phyloP scores from a whole-genome alignment of 176 grass and related monocot genomes.

The Bromus sterilis region DNA sequence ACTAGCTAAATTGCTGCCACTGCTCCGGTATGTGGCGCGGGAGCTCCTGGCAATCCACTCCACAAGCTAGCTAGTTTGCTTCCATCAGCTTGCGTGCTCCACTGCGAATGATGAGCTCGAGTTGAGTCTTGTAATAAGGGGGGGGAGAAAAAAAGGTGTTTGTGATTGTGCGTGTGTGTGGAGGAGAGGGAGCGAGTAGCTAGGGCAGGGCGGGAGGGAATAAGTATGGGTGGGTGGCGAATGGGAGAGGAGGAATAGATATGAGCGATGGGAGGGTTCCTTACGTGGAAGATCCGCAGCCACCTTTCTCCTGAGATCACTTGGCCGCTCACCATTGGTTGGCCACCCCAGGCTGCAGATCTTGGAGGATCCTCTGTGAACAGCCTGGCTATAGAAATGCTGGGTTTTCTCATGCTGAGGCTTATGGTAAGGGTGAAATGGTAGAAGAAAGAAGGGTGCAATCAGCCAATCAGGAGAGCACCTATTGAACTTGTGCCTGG shows the following conservation, averaged over 20 bases:
- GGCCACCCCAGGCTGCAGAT: background rate
- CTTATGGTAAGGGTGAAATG: background rate
- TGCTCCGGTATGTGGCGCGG: background rate
- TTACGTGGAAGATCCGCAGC: constrained; percentile 46
- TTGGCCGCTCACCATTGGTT: constrained; percentile 19
- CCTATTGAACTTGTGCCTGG: no score
- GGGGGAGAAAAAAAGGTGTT: background rate
- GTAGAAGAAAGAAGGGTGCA: no score
- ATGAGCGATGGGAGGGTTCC: constrained; percentile 29
- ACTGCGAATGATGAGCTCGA: background rate
- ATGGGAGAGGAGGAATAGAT: constrained; percentile 24
- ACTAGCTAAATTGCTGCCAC: background rate
- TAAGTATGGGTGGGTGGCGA: constrained; percentile 23
- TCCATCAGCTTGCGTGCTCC: background rate
- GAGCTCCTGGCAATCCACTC: background rate
- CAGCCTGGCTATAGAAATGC: background rate
- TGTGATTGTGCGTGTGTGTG: constrained; percentile 15
- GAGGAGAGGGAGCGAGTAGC: constrained; percentile 34
- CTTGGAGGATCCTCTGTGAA: background rate
- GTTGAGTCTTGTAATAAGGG: constrained; percentile 8
- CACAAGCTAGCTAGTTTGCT: constrained; percentile 31
- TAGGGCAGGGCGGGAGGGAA: constrained; percentile 28
- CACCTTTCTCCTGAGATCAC: constrained; percentile 28
- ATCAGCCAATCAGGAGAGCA: no score
- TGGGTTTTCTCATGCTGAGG: background rate